Evolutionary conservation across 2,329 filamentous ascomycete species (phyloP).

Genomic region (Ophiostoma pallidulum): DNA sequence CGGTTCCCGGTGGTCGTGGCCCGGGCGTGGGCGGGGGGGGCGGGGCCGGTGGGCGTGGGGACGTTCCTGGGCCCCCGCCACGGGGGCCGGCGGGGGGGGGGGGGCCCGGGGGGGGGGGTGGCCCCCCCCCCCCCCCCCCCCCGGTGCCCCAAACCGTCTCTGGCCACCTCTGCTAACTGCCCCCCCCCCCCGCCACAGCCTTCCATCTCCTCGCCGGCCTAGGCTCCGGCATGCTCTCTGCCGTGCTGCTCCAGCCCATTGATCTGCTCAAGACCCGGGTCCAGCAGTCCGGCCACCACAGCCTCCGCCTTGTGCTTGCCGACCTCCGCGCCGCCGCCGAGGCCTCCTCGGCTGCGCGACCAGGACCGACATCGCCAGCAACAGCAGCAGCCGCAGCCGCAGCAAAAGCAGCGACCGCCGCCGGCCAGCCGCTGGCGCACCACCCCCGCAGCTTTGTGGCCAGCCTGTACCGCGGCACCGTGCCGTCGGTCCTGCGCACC

Average conservation of each 20-base stretch:
- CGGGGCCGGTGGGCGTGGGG: too few relatives aligned
- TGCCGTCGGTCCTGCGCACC: conserved; percentile 87
- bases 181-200: conserved; percentile 31
- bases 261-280: conserved; percentile 95
- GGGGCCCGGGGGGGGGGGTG: too few relatives aligned
- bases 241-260: conserved; percentile 84
- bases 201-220: conserved; percentile 88
- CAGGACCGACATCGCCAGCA: background rate
- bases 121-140: too few relatives aligned
- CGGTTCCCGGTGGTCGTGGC: too few relatives aligned
- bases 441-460: conserved; percentile 28
- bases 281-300: conserved; percentile 69
- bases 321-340: conserved; percentile 46
- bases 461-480: conserved; percentile 82
- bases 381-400: background rate
- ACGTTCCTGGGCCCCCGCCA: too few relatives aligned
- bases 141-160: too few relatives aligned
- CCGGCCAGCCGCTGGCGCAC: background rate
- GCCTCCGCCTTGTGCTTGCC: conserved; percentile 59
- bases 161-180: too few relatives aligned
- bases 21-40: too few relatives aligned
- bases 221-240: conserved; percentile 76
- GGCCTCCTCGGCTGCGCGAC: too few relatives aligned
- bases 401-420: background rate
- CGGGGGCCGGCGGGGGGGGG: too few relatives aligned